Conservation (phyloP, 805 yeast genomes). For the Priceomyces carsonii region DNA sequence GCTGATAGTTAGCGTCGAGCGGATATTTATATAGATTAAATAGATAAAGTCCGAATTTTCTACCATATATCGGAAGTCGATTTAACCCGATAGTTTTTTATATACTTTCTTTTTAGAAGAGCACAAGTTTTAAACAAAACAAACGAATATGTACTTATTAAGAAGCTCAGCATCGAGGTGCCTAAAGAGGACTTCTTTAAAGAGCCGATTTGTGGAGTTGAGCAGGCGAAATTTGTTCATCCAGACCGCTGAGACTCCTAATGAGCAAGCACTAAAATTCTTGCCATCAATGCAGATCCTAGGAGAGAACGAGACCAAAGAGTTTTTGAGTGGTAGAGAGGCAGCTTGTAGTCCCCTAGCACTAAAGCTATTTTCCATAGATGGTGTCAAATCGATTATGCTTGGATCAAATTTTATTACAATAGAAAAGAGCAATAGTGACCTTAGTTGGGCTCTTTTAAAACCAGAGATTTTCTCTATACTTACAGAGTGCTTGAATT, state of each 20-base stretch:
- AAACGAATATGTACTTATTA: conserved; percentile 1
- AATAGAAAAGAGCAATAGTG: conserved; percentile 58
- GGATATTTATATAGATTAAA: conserved; percentile 9
- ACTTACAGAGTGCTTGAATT: conserved; percentile 54
- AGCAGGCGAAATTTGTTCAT: conserved; percentile 49
- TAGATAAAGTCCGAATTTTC: conserved; percentile 7
- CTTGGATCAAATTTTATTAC: conserved; percentile 85
- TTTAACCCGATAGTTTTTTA: conserved; percentile 1
- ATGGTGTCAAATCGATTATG: conserved; percentile 75
- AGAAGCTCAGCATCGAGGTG: conserved; percentile 2
- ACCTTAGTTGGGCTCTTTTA: conserved; percentile 57
- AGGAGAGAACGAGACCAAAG: conserved; percentile 63
- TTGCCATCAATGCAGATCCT: conserved; percentile 72
- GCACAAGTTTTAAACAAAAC: background rate
- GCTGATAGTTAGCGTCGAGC: conserved; percentile 11
- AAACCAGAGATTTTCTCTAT: conserved; percentile 68
- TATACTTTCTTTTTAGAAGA: background rate
- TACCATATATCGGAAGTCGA: too few species aligned
- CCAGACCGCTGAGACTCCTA: conserved; percentile 84
- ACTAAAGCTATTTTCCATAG: conserved; percentile 67
- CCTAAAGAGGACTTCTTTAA: background rate
- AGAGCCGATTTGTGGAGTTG: conserved; percentile 1
- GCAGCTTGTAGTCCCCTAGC: conserved; percentile 78
- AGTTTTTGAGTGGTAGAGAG: conserved; percentile 73
- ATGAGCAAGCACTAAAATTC: conserved; percentile 82